Percentiles rank a stretch among this genome's conserved stretches.
Evolutionary conservation across 164 flowering plant genomes (phyloP).

Genomic region (Aristolochia fimbriata): DNA sequence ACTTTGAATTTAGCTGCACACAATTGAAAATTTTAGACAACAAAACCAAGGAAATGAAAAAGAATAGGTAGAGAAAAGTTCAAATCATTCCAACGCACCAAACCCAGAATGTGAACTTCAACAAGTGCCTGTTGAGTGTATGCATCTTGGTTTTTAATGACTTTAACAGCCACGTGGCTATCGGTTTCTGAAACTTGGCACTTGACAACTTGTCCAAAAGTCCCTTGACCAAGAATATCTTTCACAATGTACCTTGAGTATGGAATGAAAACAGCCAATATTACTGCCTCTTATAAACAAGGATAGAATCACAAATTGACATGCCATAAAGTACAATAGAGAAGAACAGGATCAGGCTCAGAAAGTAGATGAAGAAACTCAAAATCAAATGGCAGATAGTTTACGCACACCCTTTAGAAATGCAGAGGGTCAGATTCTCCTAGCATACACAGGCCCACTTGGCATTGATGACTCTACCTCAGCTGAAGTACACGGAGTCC

Average conservation of each 20-base stretch:
- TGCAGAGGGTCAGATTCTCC: no score
- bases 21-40: constrained; percentile 1
- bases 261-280: no score
- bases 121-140: constrained; percentile 97
- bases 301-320: no score
- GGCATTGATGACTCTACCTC: no score
- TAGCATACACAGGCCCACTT: no score
- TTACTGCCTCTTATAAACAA: no score
- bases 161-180: constrained; percentile 84
- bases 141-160: constrained; percentile 94
- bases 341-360: no score
- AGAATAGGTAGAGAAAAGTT: neutral
- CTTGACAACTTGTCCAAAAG: constrained; percentile 99
- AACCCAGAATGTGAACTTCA: constrained; percentile 82
- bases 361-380: no score
- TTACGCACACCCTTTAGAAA: no score
- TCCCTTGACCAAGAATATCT: constrained; percentile 97
- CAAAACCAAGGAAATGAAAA: neutral
- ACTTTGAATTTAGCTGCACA: constrained; percentile 76
- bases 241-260: constrained; percentile 70
- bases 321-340: no score
- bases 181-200: constrained; percentile 78
- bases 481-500: no score
- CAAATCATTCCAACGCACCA: constrained; percentile 33
- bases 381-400: no score